Conservation (phyloP, 2,329 filamentous ascomycete genomes). For the Bipolaris bicolor region DNA sequence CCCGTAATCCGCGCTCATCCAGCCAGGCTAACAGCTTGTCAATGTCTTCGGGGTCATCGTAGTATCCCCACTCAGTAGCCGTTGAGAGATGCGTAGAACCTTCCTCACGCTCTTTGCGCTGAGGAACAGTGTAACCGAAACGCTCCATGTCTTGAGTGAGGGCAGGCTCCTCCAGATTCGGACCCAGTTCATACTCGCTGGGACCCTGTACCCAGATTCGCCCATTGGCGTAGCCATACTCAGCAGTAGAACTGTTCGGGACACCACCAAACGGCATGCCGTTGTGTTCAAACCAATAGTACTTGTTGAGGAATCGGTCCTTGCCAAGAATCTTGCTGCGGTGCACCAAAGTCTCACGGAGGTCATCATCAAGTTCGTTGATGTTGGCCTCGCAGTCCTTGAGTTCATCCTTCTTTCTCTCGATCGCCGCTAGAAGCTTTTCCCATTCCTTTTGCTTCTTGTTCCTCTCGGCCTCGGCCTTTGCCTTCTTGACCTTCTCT, state of each 20-base stretch:
- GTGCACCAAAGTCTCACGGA: constrained; percentile 92
- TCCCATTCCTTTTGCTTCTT: constrained; percentile 85
- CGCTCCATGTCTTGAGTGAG: constrained; percentile 76
- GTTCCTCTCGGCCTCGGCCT: constrained; percentile 65
- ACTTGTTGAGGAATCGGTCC: constrained; percentile 97
- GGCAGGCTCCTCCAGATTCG: constrained; percentile 61
- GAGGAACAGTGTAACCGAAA: constrained; percentile 81
- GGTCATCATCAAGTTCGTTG: constrained; percentile 82
- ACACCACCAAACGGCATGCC: constrained; percentile 95
- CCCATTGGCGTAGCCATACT: constrained; percentile 89
- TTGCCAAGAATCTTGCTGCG: constrained; percentile 88
- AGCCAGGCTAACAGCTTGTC: constrained; percentile 86
- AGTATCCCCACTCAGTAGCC: constrained; percentile 89
- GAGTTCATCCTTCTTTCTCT: constrained; percentile 82
- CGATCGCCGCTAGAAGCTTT: constrained; percentile 85
- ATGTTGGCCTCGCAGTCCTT: constrained; percentile 86
- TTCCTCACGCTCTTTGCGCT: constrained; percentile 87
- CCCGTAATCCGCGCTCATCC: constrained; percentile 83
- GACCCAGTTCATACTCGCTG: constrained; percentile 77
- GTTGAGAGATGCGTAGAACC: constrained; percentile 77
- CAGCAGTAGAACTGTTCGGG: constrained; percentile 84
- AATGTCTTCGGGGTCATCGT: constrained; percentile 78
- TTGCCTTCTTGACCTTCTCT: constrained; percentile 69
- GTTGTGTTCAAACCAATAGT: constrained; percentile 99
- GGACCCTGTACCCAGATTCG: constrained; percentile 97